Evolutionary conservation across 148 eudicot species (phyloP).

Genomic region (Dysphania ambrosioides): DNA sequence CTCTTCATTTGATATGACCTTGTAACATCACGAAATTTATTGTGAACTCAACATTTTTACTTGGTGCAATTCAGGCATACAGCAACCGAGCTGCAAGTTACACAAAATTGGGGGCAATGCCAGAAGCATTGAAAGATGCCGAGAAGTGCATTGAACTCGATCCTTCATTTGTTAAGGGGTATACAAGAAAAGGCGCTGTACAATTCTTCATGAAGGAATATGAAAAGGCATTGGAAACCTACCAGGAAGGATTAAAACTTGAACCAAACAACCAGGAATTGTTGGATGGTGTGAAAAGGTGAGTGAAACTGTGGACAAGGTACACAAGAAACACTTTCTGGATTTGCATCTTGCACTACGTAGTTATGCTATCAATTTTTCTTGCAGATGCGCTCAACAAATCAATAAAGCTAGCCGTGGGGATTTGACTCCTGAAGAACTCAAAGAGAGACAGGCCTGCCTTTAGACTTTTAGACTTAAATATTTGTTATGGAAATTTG

Average conservation of each 20-base stretch:
- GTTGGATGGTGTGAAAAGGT: slow-evolving; percentile 87
- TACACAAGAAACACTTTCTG: too few relatives aligned
- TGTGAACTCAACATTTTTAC: not conserved
- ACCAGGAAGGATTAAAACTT: slow-evolving; percentile 82
- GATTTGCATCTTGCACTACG: not conserved
- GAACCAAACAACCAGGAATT: slow-evolving; percentile 76
- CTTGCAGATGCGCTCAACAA: slow-evolving; percentile 72
- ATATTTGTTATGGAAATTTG: too few relatives aligned
- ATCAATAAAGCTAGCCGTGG: slow-evolving; percentile 91
- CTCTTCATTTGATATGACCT: not conserved
- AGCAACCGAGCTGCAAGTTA: slow-evolving; percentile 95
- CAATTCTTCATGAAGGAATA: slow-evolving; percentile 97
- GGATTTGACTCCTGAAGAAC: slow-evolving; percentile 82
- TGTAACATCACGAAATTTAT: not conserved
- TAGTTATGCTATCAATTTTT: not conserved
- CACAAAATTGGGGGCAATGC: slow-evolving; percentile 89
- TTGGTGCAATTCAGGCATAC: slow-evolving; percentile 46
- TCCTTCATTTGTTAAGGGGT: slow-evolving; percentile 84
- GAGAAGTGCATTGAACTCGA: slow-evolving; percentile 98
- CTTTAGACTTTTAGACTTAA: not conserved
- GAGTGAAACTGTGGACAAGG: too few relatives aligned
- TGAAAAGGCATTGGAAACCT: slow-evolving; percentile 90
- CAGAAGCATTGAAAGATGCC: slow-evolving; percentile 93
- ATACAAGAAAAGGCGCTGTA: slow-evolving; percentile 84
- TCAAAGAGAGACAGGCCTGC: slow-evolving; percentile 95